phyloP scores from a whole-genome alignment of 805 yeast genomes.

The Lipomyces japonicus region DNA sequence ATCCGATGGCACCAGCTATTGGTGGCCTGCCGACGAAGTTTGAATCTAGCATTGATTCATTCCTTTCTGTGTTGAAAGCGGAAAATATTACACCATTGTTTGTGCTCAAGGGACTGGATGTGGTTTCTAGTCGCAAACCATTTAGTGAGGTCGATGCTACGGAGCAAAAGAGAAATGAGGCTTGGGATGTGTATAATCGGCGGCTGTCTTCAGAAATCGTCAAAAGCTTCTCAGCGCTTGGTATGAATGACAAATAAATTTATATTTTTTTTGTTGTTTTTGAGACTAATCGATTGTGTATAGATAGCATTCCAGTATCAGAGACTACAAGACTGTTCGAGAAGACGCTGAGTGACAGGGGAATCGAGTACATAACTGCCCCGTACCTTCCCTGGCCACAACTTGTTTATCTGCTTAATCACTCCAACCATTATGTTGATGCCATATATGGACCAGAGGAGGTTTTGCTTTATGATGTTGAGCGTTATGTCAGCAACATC shows the following conservation, averaged over 20 bases:
- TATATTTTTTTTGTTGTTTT: background rate
- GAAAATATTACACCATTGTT: conserved; percentile 72
- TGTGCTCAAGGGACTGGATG: conserved; percentile 59
- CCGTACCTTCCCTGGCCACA: conserved; percentile 83
- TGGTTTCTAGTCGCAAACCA: conserved; percentile 23
- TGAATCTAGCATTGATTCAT: conserved; percentile 53
- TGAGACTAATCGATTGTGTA: background rate
- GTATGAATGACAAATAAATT: conserved; percentile 2
- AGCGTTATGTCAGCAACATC: conserved; percentile 67
- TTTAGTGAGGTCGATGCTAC: conserved; percentile 21
- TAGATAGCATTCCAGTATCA: conserved; percentile 17
- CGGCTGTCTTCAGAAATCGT: background rate
- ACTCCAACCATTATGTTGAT: conserved; percentile 54
- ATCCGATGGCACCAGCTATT: conserved; percentile 66
- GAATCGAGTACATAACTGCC: conserved; percentile 66
- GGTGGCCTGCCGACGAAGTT: conserved; percentile 77
- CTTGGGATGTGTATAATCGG: conserved; percentile 43
- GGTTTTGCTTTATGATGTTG: conserved; percentile 59
- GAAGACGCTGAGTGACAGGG: conserved; percentile 51
- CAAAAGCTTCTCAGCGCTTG: background rate
- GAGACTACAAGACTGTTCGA: conserved; percentile 40
- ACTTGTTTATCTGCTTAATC: conserved; percentile 59
- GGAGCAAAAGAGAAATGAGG: conserved; percentile 40
- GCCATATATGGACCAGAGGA: conserved; percentile 85
- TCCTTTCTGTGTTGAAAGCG: conserved; percentile 57